These are phyloP conservation scores for Aspergillus clavatus DNA, from an alignment of 2,329 filamentous ascomycete genomes.

Conservation along the genomic window DNA sequence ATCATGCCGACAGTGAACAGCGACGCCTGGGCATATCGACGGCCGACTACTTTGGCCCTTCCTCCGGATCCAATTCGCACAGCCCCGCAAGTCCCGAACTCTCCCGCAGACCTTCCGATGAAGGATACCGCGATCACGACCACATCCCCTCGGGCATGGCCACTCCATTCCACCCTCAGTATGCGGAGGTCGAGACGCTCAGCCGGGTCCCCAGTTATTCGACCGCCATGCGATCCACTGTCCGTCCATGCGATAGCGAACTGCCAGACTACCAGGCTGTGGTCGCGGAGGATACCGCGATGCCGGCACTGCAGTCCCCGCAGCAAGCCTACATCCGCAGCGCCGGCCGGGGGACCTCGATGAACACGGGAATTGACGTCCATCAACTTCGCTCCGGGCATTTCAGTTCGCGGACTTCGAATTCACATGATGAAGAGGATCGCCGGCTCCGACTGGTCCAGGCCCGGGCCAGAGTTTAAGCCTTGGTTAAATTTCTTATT, in stretches of 20 bases:
- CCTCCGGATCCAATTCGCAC: constrained; percentile 31
- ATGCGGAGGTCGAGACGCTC: constrained; percentile 58
- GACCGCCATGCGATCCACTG: constrained; percentile 65
- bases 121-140: constrained; percentile 44
- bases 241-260: constrained; percentile 48
- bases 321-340: constrained; percentile 36
- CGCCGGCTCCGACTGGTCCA: constrained; percentile 39
- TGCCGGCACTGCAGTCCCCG: constrained; percentile 31
- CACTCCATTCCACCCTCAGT: constrained; percentile 40
- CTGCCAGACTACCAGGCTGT: constrained; percentile 66
- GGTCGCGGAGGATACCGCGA: constrained; percentile 24
- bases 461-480: constrained; percentile 33
- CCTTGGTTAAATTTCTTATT: background rate
- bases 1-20: constrained; percentile 16
- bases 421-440: constrained; percentile 35
- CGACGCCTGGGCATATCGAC: constrained; percentile 25
- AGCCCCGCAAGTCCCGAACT: constrained; percentile 32
- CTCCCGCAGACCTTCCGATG: constrained; percentile 46
- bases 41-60: constrained; percentile 29
- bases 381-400: constrained; percentile 21
- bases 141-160: constrained; percentile 37
- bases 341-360: constrained; percentile 33
- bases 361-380: constrained; percentile 24
- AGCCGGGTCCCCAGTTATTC: constrained; percentile 73
- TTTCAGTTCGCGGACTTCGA: constrained; percentile 22